Evolutionary conservation across 169 alveolate genomes (phyloP).

Genomic region (Cryptosporidium baileyi): DNA sequence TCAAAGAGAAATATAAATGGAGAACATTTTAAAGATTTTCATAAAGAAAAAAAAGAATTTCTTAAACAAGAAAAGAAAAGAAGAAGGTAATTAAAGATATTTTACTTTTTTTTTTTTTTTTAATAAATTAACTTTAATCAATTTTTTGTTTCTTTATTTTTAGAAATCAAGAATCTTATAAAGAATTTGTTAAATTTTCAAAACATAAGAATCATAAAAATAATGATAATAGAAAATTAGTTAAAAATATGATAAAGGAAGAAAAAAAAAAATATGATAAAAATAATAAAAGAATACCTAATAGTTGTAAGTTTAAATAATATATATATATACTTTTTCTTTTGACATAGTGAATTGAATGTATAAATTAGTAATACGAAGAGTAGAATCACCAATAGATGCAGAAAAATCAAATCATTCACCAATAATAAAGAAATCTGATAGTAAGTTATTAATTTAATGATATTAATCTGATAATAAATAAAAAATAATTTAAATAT

Average conservation of each 20-base stretch:
- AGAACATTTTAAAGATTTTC: constrained; percentile 2
- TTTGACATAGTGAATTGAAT: neutral
- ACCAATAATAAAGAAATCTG: constrained; percentile 6
- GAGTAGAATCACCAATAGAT: constrained; percentile 16
- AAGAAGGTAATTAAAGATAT: constrained; percentile 2
- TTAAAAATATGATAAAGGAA: constrained; percentile 3
- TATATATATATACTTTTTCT: too few relatives aligned
- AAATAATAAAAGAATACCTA: too few relatives aligned
- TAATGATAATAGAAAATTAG: neutral
- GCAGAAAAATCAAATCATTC: constrained; percentile 2
- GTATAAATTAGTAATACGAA: constrained; percentile 1
- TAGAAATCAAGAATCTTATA: constrained; percentile 57
- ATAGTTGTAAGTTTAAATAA: too few relatives aligned
- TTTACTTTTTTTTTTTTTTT: neutral
- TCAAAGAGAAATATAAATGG: neutral
- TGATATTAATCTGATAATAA: neutral
- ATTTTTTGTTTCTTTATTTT: neutral
- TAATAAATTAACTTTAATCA: neutral
- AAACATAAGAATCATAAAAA: neutral
- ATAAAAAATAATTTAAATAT: neutral
- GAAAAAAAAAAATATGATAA: neutral
- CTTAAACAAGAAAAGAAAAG: constrained; percentile 22
- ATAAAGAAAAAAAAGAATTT: constrained; percentile 14
- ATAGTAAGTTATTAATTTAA: neutral
- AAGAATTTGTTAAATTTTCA: constrained; percentile 6